Base-by-base conservation (phyloP, 805 yeast species). In the Wickerhamiella qilinensis region DNA sequence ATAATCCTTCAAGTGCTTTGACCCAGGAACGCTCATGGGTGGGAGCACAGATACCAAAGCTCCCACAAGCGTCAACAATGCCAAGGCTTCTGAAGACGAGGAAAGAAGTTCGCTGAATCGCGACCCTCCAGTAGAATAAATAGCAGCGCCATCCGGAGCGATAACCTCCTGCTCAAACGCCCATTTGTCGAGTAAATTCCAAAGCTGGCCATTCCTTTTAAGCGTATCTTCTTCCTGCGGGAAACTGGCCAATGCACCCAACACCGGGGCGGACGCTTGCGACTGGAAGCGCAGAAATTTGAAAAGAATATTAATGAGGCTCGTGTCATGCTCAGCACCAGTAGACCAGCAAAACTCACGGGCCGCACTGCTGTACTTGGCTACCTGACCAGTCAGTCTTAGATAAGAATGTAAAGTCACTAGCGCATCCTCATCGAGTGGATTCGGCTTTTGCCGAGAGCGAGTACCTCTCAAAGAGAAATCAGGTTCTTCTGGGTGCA, bases 351-450 rank as follows among this genome's bases (percentile, higher is more conserved):
- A 52, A 20, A 47, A 41, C 2, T 39, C 46, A 30, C 63, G 50
- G 1, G 64, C 63, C 2, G 44, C 48, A 1, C 51, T 52, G 43
- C 66, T 62, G 46, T 68, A 59, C 3, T 52, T 51, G 1, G 76
- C 64, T 21, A 74, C 71, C 38, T 69, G 67, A 7, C 69, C 63
- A 2, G 85, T 60, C 36, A 91, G 59, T 20, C 80, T 74, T 41
- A 84, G 62, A 47, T 81, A 75, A 0, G 94, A 80, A 0, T 86
- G 69, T 5, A 85, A 62, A 38, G 81, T 74, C 6, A 83, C 67
- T 6, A 82, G 59, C 0, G 86, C 78, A 53, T 85, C 95, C 46
- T 83, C 93, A 27, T 81, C 79, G 24, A 85, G 61, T 37, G 77
- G 83, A 9, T 68, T 66, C 25, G 65, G 68, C n/a, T n/a, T n/a